phyloP scores from a whole-genome alignment of 1,284 basidiomycete species.

The Pterulicium gracile region DNA sequence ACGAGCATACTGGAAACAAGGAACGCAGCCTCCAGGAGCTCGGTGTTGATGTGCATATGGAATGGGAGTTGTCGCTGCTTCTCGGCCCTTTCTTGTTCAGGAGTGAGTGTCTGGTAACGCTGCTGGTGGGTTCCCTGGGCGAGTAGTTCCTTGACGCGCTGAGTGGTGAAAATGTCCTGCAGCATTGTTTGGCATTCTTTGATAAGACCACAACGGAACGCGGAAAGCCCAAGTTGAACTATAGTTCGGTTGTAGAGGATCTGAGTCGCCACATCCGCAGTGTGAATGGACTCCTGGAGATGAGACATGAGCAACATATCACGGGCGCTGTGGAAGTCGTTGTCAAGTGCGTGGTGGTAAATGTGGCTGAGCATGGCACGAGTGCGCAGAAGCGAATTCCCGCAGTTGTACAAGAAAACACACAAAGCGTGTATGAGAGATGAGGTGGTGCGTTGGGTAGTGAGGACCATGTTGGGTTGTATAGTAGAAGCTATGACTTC shows the following conservation, averaged over 20 bases:
- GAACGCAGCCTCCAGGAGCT: constrained; percentile 95
- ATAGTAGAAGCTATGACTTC: constrained; percentile 44
- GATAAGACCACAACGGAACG: constrained; percentile 93
- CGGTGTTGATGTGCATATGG: constrained; percentile 99
- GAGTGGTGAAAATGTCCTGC: constrained; percentile 93
- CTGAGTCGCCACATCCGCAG: constrained; percentile 94
- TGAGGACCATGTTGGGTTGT: constrained; percentile 48
- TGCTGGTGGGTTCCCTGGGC: constrained; percentile 96
- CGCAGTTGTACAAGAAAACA: constrained; percentile 88
- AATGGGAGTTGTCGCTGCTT: constrained; percentile 94
- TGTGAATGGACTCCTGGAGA: constrained; percentile 91
- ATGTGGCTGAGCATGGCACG: constrained; percentile 97
- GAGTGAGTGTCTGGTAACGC: constrained; percentile 77
- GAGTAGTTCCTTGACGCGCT: constrained; percentile 93
- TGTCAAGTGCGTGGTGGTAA: constrained; percentile 94
- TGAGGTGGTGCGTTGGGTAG: constrained; percentile 46
- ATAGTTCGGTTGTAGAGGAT: constrained; percentile 97
- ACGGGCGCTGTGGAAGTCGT: constrained; percentile 93
- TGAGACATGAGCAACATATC: constrained; percentile 99
- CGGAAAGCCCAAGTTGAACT: constrained; percentile 94
- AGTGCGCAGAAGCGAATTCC: constrained; percentile 85
- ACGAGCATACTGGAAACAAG: constrained; percentile 97
- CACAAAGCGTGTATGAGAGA: constrained; percentile 83
- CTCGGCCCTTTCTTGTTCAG: constrained; percentile 96
- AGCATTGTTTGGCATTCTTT: constrained; percentile 89